Evolutionary conservation across 345 rosid species (phyloP).

Genomic region (Bruguiera parviflora): DNA sequence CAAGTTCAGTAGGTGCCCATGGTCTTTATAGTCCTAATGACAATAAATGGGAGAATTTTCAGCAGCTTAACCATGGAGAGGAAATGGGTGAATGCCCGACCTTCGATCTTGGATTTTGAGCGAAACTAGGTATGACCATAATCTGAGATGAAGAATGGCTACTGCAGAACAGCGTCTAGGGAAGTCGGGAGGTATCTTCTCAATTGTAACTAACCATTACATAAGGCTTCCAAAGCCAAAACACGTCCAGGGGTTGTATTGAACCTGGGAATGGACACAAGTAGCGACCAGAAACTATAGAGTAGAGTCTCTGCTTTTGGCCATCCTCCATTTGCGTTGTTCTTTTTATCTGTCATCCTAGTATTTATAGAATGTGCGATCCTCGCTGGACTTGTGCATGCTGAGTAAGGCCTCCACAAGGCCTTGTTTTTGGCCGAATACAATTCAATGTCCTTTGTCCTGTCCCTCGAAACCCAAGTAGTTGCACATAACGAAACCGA

Average conservation of each 20-base stretch:
- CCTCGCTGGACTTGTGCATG: conserved; percentile 51
- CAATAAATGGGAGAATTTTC: conserved; percentile 2
- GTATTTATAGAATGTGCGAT: conserved; percentile 25
- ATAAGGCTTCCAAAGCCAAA: background rate
- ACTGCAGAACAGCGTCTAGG: no score
- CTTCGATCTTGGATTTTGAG: conserved; percentile 64
- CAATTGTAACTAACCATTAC: background rate
- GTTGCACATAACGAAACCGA: conserved; percentile 35
- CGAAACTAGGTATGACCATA: background rate
- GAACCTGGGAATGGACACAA: background rate
- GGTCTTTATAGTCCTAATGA: background rate
- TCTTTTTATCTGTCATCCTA: conserved; percentile 31
- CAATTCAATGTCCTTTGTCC: conserved; percentile 31
- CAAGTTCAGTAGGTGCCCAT: background rate
- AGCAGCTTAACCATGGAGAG: conserved; percentile 10
- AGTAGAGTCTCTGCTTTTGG: background rate
- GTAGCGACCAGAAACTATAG: background rate
- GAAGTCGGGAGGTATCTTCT: no score
- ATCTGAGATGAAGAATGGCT: background rate
- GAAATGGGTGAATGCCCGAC: conserved; percentile 32
- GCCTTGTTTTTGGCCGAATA: conserved; percentile 49
- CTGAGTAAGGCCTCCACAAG: conserved; percentile 66
- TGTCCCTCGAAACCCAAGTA: conserved; percentile 25
- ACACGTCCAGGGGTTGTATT: background rate
- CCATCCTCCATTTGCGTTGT: conserved; percentile 2